Evolutionary conservation across 345 rosid species (phyloP).

Genomic region (Kernera saxatilis): DNA sequence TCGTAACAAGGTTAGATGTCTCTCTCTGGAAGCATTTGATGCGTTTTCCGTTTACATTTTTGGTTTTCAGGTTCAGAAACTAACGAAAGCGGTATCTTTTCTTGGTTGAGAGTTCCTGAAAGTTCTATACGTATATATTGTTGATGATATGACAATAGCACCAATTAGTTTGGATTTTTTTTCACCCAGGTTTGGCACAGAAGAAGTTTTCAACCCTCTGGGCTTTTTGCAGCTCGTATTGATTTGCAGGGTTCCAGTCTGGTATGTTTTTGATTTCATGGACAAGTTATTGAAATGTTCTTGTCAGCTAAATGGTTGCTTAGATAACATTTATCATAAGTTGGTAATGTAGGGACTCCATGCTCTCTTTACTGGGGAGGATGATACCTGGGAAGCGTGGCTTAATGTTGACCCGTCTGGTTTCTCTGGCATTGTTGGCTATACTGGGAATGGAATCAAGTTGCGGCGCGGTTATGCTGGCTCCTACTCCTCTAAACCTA

Average conservation of each 20-base stretch:
- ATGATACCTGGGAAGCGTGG: conserved; percentile 97
- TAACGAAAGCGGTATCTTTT: background rate
- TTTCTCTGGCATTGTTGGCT: conserved; percentile 56
- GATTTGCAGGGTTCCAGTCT: conserved; percentile 80
- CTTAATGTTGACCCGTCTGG: conserved; percentile 79
- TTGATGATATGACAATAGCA: background rate
- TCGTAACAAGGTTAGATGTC: conserved; percentile 53
- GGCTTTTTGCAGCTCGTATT: conserved; percentile 94
- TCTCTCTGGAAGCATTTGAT: background rate
- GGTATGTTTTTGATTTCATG: conserved; percentile 41
- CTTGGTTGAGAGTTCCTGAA: background rate
- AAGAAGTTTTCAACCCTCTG: conserved; percentile 88
- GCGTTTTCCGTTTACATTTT: background rate
- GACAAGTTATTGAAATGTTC: background rate
- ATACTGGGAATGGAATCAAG: conserved; percentile 69
- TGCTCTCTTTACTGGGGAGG: conserved; percentile 91
- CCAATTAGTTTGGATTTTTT: conserved; percentile 7
- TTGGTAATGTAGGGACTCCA: conserved; percentile 69
- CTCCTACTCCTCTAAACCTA: conserved; percentile 63
- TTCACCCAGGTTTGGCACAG: conserved; percentile 84
- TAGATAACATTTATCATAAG: background rate
- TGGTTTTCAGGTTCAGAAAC: background rate
- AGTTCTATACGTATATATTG: background rate
- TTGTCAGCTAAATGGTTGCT: conserved; percentile 1
- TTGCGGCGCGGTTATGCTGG: conserved; percentile 88